Conservation (phyloP, 257 asterid species). For the Leptodermis oblonga region DNA sequence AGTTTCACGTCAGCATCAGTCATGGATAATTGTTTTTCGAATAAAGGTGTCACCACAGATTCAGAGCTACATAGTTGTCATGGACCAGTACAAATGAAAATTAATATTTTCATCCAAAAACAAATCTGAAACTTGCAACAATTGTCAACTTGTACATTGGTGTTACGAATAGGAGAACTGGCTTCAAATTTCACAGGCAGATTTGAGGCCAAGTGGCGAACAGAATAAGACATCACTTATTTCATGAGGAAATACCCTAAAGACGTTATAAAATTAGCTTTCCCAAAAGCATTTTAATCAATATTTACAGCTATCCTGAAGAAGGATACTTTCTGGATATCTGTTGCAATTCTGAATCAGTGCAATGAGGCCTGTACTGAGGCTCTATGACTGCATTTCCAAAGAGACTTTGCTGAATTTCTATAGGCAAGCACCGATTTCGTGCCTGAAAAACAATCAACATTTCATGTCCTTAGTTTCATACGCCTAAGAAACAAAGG, state of each 20-base stretch:
- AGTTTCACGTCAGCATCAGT: constrained; percentile 53
- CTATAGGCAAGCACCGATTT: constrained; percentile 43
- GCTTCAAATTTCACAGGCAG: not conserved
- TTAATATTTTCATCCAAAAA: not conserved
- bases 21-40: constrained; percentile 50
- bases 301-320: not conserved
- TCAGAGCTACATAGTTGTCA: constrained; percentile 49
- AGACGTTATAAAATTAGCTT: not conserved
- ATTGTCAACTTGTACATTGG: not conserved
- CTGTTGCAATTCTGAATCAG: constrained; percentile 41
- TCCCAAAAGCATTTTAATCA: not conserved
- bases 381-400: constrained; percentile 36
- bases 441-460: constrained; percentile 41
- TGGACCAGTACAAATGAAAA: constrained; percentile 31
- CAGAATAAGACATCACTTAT: not conserved
- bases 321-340: constrained; percentile 57
- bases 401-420: constrained; percentile 30
- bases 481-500: not conserved
- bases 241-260: not conserved
- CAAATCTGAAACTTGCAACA: not conserved
- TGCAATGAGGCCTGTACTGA: constrained; percentile 45
- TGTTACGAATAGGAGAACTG: not conserved
- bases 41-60: constrained; percentile 49
- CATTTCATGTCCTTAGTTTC: constrained; percentile 3
- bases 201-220: not conserved